Evolutionary conservation across 2,329 filamentous ascomycete species (phyloP).

Genomic region (Penicillium sp.): DNA sequence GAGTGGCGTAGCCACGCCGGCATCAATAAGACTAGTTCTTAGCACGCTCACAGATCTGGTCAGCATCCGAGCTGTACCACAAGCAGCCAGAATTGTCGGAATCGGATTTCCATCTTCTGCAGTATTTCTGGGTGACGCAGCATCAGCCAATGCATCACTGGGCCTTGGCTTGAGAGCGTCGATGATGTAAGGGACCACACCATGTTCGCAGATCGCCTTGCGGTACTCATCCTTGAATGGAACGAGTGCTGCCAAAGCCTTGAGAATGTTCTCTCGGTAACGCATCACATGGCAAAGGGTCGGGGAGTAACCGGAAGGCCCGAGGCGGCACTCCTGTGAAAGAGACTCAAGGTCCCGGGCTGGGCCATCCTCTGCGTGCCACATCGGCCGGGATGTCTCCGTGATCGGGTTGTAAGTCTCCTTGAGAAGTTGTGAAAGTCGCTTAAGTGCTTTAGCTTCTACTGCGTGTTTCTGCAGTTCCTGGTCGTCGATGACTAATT

Average conservation of each 20-base stretch:
- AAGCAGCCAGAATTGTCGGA: constrained; percentile 78
- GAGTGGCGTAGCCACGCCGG: constrained; percentile 73
- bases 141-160: constrained; percentile 27
- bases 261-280: constrained; percentile 71
- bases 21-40: constrained; percentile 82
- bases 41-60: constrained; percentile 81
- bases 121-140: constrained; percentile 32
- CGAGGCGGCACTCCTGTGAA: constrained; percentile 51
- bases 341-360: constrained; percentile 20
- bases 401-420: constrained; percentile 61
- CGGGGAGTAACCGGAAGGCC: constrained; percentile 60
- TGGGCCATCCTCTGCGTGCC: constrained; percentile 47
- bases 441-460: constrained; percentile 64
- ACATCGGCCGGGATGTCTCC: constrained; percentile 52
- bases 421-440: constrained; percentile 63
- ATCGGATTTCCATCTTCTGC: constrained; percentile 72
- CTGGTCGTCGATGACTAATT: constrained; percentile 74
- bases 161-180: constrained; percentile 69
- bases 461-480: constrained; percentile 78
- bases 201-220: constrained; percentile 76
- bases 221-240: constrained; percentile 80
- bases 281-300: constrained; percentile 67
- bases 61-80: constrained; percentile 74
- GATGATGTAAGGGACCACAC: constrained; percentile 76
- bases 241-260: constrained; percentile 77